A percentile compares a stretch with the other conserved stretches of the same genome.
phyloP scores from a whole-genome alignment of 1,284 basidiomycete genomes.

The Afroboletus lepidellus region DNA sequence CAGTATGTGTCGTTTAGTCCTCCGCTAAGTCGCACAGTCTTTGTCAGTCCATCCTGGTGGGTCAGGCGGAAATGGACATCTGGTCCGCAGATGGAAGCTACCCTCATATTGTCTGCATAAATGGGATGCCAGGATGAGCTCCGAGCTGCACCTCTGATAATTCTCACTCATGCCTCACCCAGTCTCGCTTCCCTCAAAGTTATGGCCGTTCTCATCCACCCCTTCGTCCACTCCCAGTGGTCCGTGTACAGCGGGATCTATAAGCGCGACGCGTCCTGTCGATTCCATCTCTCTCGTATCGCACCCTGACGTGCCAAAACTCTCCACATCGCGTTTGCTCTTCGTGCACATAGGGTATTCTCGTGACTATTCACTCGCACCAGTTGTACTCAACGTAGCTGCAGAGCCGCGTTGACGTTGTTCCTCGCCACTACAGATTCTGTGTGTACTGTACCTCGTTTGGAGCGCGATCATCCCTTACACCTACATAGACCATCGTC shows the following conservation, averaged over 20 bases:
- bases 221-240: constrained; percentile 5
- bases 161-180: constrained; percentile 22
- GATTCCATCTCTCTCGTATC: constrained; percentile 29
- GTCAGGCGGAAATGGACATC: constrained; percentile 18
- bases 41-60: constrained; percentile 13
- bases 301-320: constrained; percentile 18
- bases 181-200: constrained; percentile 18
- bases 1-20: constrained; percentile 25
- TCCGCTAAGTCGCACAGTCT: constrained; percentile 24
- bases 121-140: constrained; percentile 14
- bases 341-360: constrained; percentile 56
- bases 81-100: constrained; percentile 24
- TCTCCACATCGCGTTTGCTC: constrained; percentile 50
- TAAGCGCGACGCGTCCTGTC: constrained; percentile 13
- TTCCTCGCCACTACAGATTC: constrained; percentile 83
- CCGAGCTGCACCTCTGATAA: constrained; percentile 4
- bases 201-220: constrained; percentile 4
- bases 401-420: constrained; percentile 68
- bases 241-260: constrained; percentile 24
- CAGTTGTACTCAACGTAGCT: constrained; percentile 11
- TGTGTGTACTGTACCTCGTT: constrained; percentile 46
- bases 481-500: constrained; percentile 62
- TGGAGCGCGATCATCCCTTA: constrained; percentile 16
- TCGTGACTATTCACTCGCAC: constrained; percentile 1
- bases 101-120: constrained; percentile 24